These are phyloP conservation scores for Epithemia pelagica DNA, from an alignment of 108 stramenopile genomes.

Conservation along the genomic window DNA sequence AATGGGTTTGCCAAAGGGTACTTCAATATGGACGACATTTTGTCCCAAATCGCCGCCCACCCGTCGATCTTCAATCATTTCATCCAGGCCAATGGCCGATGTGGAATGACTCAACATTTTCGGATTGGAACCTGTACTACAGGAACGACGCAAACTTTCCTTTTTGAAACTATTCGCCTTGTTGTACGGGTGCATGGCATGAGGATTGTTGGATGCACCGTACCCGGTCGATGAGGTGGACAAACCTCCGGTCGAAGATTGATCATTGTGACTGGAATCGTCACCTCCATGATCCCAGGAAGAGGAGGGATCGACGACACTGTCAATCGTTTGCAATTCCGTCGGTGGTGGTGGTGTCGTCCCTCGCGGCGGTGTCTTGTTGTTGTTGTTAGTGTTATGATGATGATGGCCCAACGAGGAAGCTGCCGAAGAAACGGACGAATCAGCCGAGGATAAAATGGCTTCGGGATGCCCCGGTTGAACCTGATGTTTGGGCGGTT, in stretches of 20 bases:
- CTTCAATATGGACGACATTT: slow-evolving; percentile 78
- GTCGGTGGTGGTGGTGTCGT: not conserved
- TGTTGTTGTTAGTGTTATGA: not conserved
- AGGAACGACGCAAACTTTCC: not conserved
- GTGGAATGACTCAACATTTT: slow-evolving; percentile 34
- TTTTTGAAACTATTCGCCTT: not conserved
- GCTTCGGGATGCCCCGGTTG: not conserved
- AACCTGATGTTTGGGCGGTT: no score
- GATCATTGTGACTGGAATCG: not conserved
- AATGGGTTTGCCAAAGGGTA: slow-evolving; percentile 82
- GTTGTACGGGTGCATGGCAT: not conserved
- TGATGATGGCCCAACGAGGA: not conserved
- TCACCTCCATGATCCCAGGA: not conserved
- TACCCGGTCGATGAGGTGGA: not conserved
- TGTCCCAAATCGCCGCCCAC: slow-evolving; percentile 31
- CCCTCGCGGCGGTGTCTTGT: no score
- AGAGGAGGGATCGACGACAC: not conserved
- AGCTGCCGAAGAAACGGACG: not conserved
- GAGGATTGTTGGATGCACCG: not conserved
- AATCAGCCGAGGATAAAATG: not conserved
- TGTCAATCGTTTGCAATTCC: not conserved
- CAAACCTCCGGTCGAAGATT: not conserved
- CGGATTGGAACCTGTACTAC: slow-evolving; percentile 6
- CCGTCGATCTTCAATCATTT: slow-evolving; percentile 48
- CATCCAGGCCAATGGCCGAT: slow-evolving; percentile 45